A percentile compares a stretch with the other conserved stretches of the same genome.
Evolutionary conservation across 345 rosid species (phyloP).

Genomic region (rapeseed (Brassica napus)): Da-Ae NC_063437.1:18220001-18220500

Average conservation of each 20-base stretch:
- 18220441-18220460: neutral
- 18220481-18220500: neutral
- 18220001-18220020: conserved; percentile 78
- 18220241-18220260: neutral
- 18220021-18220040: conserved; percentile 72
- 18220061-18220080: conserved; percentile 66
- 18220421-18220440: neutral
- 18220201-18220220: neutral
- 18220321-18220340: neutral
- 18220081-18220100: conserved; percentile 85
- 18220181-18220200: neutral
- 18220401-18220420: neutral
- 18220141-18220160: conserved; percentile 81
- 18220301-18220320: neutral
- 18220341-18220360: neutral
- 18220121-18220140: conserved; percentile 82
- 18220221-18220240: neutral
- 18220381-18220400: neutral
- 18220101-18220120: conserved; percentile 84
- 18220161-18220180: conserved; percentile 46
- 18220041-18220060: conserved; percentile 77
- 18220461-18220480: neutral
- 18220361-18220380: neutral
- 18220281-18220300: neutral
- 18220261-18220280: neutral